Conservation (phyloP, 208 protist genomes). For the Herpetomonas samuelpessoai region DNA sequence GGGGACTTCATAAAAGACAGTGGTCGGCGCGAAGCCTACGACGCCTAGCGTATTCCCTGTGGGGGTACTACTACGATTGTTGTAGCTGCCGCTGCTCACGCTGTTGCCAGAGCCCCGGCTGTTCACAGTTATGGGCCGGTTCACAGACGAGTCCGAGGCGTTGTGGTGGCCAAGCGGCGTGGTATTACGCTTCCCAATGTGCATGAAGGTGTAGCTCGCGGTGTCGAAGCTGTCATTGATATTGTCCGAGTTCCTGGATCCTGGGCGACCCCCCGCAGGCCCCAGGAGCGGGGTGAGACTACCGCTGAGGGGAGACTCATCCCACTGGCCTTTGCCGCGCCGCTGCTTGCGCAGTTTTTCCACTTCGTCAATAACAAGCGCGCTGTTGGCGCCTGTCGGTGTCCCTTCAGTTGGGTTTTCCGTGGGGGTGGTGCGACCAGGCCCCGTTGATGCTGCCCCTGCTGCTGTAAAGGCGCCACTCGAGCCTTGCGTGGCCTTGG, state of each 20-base stretch:
- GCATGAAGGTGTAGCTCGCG: not conserved
- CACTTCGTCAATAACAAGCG: not conserved
- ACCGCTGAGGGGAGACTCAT: not conserved
- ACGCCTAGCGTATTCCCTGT: too few relatives aligned
- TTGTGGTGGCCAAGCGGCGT: too few relatives aligned
- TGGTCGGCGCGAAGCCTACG: not conserved
- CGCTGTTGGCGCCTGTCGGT: not conserved
- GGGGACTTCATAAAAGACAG: not conserved
- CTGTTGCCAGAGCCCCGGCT: not conserved
- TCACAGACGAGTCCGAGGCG: not conserved
- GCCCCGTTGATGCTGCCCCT: not conserved
- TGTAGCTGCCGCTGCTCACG: not conserved
- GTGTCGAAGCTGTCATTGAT: not conserved
- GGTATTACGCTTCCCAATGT: not conserved
- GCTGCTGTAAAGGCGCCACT: not conserved
- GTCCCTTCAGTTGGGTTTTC: not conserved
- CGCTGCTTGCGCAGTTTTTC: not conserved
- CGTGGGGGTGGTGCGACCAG: not conserved
- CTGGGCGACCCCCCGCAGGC: too few relatives aligned
- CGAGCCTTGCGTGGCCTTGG: not conserved
- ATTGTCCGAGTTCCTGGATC: not conserved
- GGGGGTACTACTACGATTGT: not conserved
- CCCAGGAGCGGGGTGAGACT: too few relatives aligned
- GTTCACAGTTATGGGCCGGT: not conserved
- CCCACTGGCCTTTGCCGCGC: not conserved